Evolutionary conservation across 2,329 filamentous ascomycete genomes (phyloP).

Genomic region (Arthrobotrys iridis): DNA sequence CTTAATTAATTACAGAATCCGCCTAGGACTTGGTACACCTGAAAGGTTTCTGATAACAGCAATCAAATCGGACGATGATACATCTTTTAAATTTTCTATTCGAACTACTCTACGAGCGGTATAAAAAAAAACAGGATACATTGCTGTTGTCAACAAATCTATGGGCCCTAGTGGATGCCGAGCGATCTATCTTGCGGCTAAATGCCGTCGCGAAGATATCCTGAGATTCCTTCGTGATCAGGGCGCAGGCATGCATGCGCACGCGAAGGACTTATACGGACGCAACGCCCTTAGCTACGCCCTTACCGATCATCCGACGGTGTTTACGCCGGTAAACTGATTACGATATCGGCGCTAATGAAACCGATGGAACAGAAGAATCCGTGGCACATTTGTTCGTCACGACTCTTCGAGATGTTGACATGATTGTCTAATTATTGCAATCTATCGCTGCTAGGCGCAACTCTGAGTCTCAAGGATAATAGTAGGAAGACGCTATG

Average conservation of each 20-base stretch:
- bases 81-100: too few species aligned
- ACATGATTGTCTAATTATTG: neutral
- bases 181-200: slow-evolving; percentile 17
- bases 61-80: too few species aligned
- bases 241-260: slow-evolving; percentile 4
- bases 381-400: slow-evolving; percentile 15
- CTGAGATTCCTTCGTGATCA: slow-evolving; percentile 1
- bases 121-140: slow-evolving; percentile 5
- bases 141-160: neutral
- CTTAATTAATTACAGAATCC: too few species aligned
- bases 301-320: too few species aligned
- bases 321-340: neutral
- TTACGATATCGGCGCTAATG: slow-evolving; percentile 5
- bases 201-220: neutral
- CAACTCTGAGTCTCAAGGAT: slow-evolving; percentile 15
- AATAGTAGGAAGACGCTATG: slow-evolving; percentile 1
- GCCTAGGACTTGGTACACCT: too few species aligned
- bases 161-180: neutral
- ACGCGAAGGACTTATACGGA: neutral
- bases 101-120: neutral
- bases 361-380: neutral
- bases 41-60: too few species aligned
- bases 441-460: neutral
- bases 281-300: slow-evolving; percentile 22
- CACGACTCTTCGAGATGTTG: neutral